Conservation (phyloP, 495 filamentous ascomycete genomes). For the Penicillium malachiteum region DNA sequence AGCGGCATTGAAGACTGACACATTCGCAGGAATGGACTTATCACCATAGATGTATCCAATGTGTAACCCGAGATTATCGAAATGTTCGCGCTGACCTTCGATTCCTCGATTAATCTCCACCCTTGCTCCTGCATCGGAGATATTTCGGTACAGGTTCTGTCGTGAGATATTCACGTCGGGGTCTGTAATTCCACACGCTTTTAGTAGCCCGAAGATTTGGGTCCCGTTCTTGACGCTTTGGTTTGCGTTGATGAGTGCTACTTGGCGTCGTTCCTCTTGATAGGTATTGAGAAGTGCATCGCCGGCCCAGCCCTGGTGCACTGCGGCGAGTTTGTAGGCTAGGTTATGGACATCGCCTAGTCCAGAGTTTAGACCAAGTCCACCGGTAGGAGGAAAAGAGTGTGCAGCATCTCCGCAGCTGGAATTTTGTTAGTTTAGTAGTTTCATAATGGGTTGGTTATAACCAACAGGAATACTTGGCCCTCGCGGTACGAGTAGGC, state of each 20-base stretch:
- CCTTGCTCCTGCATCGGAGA: conserved; percentile 21
- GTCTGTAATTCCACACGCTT: conserved; percentile 30
- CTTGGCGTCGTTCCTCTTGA: conserved; percentile 25
- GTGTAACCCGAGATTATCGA: conserved; percentile 37
- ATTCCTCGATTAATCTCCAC: conserved; percentile 27
- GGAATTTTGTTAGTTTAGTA: background rate
- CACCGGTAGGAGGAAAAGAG: conserved; percentile 23
- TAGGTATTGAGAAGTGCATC: conserved; percentile 20
- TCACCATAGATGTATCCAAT: conserved; percentile 38
- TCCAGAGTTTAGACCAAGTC: conserved; percentile 34
- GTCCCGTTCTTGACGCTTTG: conserved; percentile 40
- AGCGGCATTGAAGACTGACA: conserved; percentile 21
- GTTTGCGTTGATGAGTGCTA: conserved; percentile 34
- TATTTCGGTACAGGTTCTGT: conserved; percentile 27
- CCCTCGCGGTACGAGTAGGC: conserved; percentile 30
- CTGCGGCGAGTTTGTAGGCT: conserved; percentile 31
- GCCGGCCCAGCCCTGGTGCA: conserved; percentile 20
- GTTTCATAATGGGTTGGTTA: background rate
- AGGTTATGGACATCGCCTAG: conserved; percentile 31
- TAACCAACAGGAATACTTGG: conserved; percentile 38
- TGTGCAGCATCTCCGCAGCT: conserved; percentile 49
- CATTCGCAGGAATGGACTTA: conserved; percentile 21
- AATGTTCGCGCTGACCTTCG: conserved; percentile 36
- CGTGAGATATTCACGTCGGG: conserved; percentile 18
- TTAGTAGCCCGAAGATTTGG: conserved; percentile 33